These are phyloP conservation scores for Aspergillus homomorphus DNA, from an alignment of 495 filamentous ascomycete species.

Conservation along the genomic window DNA sequence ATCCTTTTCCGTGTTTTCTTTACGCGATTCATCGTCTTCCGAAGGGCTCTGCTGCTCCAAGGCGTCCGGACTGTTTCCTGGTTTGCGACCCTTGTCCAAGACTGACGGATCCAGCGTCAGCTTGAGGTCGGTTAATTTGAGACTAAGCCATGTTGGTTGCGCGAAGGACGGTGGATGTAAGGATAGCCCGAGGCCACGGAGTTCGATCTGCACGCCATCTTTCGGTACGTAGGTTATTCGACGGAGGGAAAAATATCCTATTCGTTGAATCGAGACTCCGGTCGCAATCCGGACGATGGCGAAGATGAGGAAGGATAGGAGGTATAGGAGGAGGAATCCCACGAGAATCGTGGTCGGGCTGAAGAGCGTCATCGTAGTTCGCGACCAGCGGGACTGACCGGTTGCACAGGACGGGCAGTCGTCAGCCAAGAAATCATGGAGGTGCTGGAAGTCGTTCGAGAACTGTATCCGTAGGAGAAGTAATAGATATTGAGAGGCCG, in stretches of 20 bases:
- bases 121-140: constrained; percentile 78
- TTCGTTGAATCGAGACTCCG: constrained; percentile 90
- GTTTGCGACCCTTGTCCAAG: constrained; percentile 46
- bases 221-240: constrained; percentile 82
- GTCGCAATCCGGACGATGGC: constrained; percentile 89
- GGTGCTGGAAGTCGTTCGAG: constrained; percentile 5
- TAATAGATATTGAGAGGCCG: too few relatives aligned
- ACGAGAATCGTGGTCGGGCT: constrained; percentile 80
- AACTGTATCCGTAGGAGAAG: constrained; percentile 9
- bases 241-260: constrained; percentile 87
- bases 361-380: constrained; percentile 54
- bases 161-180: constrained; percentile 92
- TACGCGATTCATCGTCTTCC: constrained; percentile 18
- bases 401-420: constrained; percentile 22
- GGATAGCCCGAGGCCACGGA: constrained; percentile 81
- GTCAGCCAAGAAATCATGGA: constrained; percentile 25
- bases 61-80: constrained; percentile 21
- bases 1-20: constrained; percentile 16
- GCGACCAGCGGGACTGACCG: constrained; percentile 43
- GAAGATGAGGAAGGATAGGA: constrained; percentile 89
- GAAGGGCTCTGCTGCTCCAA: constrained; percentile 25
- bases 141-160: constrained; percentile 93
- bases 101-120: constrained; percentile 75
- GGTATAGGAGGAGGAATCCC: constrained; percentile 77
- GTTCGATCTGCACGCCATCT: constrained; percentile 85